Evolutionary conservation across 2,329 filamentous ascomycete genomes (phyloP), one percentile per base, ranked within the genome.

Genomic region (Ramichloridium luteum): DNA sequence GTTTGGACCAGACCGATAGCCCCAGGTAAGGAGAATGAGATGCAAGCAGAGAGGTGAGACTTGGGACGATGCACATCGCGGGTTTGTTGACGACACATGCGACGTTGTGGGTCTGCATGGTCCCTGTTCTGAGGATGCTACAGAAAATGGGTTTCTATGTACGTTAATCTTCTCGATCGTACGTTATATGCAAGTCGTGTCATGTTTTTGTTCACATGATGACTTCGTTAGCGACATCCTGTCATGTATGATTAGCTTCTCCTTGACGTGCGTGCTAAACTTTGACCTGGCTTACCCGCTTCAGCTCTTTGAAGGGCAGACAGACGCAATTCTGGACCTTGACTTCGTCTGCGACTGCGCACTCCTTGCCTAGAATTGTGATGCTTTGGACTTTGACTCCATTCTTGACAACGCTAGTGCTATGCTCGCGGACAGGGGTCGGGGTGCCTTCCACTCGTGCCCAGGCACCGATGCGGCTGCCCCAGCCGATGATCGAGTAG

Each of bases 381-480:
- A 96, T 90, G 59, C 84, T 93, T 68, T 96, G 90, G 31, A 98
- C 90, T 69, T 96, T 96, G 60, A 96, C 77, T 31, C 90, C 90
- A 52, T 94, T 93, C 74, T 94, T 96, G 59, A 96, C 70, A 50
- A 96, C 85, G 61, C 80, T 93, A 10, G 88, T 96, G 32, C 75
- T 81, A 64, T 96, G 88, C 65, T 80, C 93, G 31, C 72, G 77
- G 34, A 83, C 75, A 0, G 86, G 80, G 11, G 81, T 92, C 1
- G 88, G 86, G 1, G 85, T 93, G 33, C 90, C 90, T 61, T 98
- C 90, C 15, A 98, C 88, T 56, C 90, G 80, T 31, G 90, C 86
- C 90, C 90, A 98, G n/a, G 88, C 84, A 40, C 90, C 90, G 11
- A 98, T 77, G 41, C 84, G 82, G 65, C 85, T 92, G 61, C 80